These are phyloP conservation scores for Pythium plurisporium DNA, from an alignment of 352 stramenopile species.

Conservation along the genomic window DNA sequence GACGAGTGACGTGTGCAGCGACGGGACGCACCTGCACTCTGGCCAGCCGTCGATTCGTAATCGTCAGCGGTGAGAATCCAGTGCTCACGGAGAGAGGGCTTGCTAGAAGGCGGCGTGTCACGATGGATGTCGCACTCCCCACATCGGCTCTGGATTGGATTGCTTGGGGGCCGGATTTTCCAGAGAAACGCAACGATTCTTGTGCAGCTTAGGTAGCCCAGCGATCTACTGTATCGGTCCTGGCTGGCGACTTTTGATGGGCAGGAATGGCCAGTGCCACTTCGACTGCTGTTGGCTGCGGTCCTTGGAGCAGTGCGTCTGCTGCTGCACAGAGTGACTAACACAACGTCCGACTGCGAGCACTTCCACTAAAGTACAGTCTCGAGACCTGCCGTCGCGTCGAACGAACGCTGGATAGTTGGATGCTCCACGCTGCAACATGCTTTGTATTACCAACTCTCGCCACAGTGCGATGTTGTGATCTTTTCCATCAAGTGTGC, in stretches of 20 bases:
- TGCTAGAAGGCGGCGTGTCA: too few relatives aligned
- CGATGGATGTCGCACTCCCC: neutral
- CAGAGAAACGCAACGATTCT: neutral
- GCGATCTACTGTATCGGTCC: neutral
- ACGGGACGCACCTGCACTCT: slow-evolving; percentile 3
- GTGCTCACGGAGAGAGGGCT: too few relatives aligned
- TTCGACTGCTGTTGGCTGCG: neutral
- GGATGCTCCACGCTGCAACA: too few relatives aligned
- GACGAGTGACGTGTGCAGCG: neutral
- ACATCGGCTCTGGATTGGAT: too few relatives aligned
- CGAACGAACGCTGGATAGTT: neutral
- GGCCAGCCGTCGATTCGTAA: slow-evolving; percentile 5
- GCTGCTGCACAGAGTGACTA: slow-evolving; percentile 4
- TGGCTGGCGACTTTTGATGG: neutral
- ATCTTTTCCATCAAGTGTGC: slow-evolving; percentile 1
- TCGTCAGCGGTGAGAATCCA: too few relatives aligned
- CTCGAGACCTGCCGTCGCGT: neutral
- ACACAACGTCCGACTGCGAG: neutral
- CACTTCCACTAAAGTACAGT: neutral
- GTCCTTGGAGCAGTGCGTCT: neutral
- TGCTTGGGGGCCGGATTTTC: neutral
- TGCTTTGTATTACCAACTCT: neutral
- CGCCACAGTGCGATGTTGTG: neutral
- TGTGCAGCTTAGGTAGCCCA: neutral
- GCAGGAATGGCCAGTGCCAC: neutral